These are phyloP conservation scores for Kwoniella dejecticola DNA, from an alignment of 768 basidiomycete species.

Conservation along the genomic window DNA sequence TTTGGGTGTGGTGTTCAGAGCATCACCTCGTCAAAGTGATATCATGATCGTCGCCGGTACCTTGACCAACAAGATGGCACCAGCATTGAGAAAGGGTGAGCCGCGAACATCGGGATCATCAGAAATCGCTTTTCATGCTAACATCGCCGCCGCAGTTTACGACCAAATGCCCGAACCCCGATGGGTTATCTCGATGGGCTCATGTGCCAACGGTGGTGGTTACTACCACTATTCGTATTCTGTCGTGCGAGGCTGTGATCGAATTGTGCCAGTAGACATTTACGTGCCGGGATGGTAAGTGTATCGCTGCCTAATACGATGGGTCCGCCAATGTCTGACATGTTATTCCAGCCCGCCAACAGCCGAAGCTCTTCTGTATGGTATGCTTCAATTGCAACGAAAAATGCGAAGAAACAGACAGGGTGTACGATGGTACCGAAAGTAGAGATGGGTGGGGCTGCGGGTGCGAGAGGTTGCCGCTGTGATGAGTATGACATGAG, in stretches of 20 bases:
- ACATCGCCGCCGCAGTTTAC: constrained; percentile 36
- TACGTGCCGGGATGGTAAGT: constrained; percentile 89
- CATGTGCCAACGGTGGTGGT: constrained; percentile 83
- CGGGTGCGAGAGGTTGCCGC: too few species aligned
- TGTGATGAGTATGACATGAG: too few species aligned
- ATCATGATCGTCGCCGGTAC: constrained; percentile 99
- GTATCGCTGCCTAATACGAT: constrained; percentile 40
- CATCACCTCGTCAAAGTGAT: constrained; percentile 95
- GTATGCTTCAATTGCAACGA: constrained; percentile 93
- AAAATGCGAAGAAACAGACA: constrained; percentile 91
- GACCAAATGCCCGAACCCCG: constrained; percentile 96
- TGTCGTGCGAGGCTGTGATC: constrained; percentile 96
- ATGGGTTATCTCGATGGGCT: constrained; percentile 99
- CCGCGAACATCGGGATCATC: background rate
- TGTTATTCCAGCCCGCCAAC: constrained; percentile 51
- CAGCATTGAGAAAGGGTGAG: constrained; percentile 80
- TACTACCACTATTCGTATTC: constrained; percentile 99
- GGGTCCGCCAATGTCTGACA: background rate
- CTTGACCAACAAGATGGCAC: constrained; percentile 99
- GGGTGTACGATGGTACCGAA: constrained; percentile 75
- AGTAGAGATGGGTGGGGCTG: constrained; percentile 26
- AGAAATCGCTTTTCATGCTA: background rate
- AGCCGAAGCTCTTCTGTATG: constrained; percentile 86
- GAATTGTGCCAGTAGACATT: constrained; percentile 97
- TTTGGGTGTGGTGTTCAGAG: constrained; percentile 95